Evolutionary conservation across 2,329 filamentous ascomycete genomes (phyloP).

Genomic region (Leptographium flavum): DNA sequence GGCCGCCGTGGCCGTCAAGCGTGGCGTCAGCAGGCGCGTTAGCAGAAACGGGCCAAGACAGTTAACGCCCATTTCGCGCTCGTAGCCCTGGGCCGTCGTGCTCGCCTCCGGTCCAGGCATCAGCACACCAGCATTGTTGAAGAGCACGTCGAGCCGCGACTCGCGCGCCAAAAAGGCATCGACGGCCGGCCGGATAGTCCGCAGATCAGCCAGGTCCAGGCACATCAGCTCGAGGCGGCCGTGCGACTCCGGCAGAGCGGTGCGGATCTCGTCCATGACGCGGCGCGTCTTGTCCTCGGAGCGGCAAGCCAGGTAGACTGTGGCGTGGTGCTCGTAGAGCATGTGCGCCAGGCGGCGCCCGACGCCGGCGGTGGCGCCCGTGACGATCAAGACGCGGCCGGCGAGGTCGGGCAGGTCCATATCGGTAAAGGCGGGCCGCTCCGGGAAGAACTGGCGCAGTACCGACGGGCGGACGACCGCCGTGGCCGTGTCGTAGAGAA

Average conservation of each 20-base stretch:
- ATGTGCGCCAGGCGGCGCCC: constrained; percentile 33
- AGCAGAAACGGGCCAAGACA: constrained; percentile 13
- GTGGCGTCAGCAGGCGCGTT: constrained; percentile 13
- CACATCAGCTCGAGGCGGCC: constrained; percentile 23
- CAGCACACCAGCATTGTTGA: constrained; percentile 26
- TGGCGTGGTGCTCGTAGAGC: constrained; percentile 33
- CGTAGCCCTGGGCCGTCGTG: constrained; percentile 15
- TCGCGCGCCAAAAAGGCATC: constrained; percentile 18
- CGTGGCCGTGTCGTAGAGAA: not conserved
- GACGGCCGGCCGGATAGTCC: constrained; percentile 14
- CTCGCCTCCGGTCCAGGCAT: constrained; percentile 13
- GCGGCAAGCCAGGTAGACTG: constrained; percentile 35
- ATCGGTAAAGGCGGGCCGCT: not conserved
- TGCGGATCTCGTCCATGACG: constrained; percentile 25
- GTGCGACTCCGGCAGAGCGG: constrained; percentile 14
- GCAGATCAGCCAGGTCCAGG: constrained; percentile 23
- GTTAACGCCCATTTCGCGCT: constrained; percentile 14
- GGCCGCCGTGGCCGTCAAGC: constrained; percentile 10
- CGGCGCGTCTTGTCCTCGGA: constrained; percentile 20
- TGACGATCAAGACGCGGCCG: constrained; percentile 25
- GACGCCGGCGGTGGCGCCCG: constrained; percentile 21
- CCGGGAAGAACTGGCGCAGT: not conserved
- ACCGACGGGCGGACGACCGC: not conserved
- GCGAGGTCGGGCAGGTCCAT: not conserved
- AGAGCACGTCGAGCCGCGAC: constrained; percentile 19